Evolutionary conservation across 176 grass and related monocot species (phyloP), one percentile per base, ranked within the genome.

Genomic region (Cocos nucifera): DNA sequence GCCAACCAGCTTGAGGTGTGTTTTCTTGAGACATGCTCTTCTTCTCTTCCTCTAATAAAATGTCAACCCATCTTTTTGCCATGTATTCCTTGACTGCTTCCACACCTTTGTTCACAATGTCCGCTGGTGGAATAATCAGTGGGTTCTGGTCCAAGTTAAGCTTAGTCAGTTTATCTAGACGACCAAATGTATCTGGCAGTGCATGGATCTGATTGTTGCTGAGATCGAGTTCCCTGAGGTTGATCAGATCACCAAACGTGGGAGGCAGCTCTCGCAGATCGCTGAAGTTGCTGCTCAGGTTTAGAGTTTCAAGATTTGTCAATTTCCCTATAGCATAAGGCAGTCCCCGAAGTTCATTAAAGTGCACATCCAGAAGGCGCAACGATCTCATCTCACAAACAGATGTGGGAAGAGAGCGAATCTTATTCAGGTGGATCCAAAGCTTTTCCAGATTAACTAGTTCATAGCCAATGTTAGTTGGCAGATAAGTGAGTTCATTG

Each of bases 131-230:
- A 35, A 90, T 67, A 15, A 29, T 69, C 22, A 97, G 25, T 50
- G 92, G 92, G 69, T 91, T 97, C 73, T 97, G 78, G 9, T 91
- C 93, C 22, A 97, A 66, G 67, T 68, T 71, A 50, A 97, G 75
- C 27, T 68, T 76, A 57, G 79, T 82, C 3, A 97, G 68, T 30
- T 73, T 72, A 5, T 65, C 72, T 0, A 91, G 78, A 19, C 72
- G 75, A 25, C 84, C 78, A 66, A 97, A 97, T 49, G 60, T 88
- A 70, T 82, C 81, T n/a, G 87, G 87, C 44, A 97, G 69, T 17
- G 48, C 66, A 52, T 63, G 93, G 26, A 88, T 91, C 73, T 97
- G 81, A 82, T 91, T 97, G 75, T 97, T 91, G 84, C 87, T 97
- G 57, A 97, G 81, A 75, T 97, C 87, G 32, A 97, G 80, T 17